Base-by-base conservation (phyloP, 2,329 filamentous ascomycete species). In the Clonostachys byssicola region DNA sequence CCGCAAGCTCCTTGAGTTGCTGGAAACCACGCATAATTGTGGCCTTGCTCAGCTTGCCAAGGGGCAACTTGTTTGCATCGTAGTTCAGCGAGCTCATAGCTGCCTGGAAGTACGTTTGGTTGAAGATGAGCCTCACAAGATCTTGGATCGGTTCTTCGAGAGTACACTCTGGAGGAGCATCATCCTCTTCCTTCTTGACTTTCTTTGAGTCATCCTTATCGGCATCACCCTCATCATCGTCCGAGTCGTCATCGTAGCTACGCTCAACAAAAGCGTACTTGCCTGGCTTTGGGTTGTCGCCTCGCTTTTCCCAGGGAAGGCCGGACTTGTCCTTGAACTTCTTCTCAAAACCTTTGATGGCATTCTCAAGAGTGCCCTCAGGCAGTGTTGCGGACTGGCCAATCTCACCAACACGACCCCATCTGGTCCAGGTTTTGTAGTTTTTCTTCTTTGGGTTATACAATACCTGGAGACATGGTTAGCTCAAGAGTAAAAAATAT, bases 241-340 rank as follows among this genome's bases (percentile, higher is more conserved):
- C 77, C 1, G 75, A 80, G 49, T 89, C 86, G 0, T 81, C 77
- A 43, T 86, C 81, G 60, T 95, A 95, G 59, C 80, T 87, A 40
- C 79, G 79, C 67, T 95, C 89, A 12, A 95, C 76, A 60, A 90
- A 95, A 4, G 86, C 85, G 58, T 95, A 95, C 59, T 88, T 85
- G 34, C 77, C 83, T 1, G 76, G 66, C 56, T 80, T 86, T 0
- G 88, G 83, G 3, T 75, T 63, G 0, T 74, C 65, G 3, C 63
- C 65, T 6, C 83, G 75, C 33, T 78, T 63, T 0, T 64, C 69
- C 81, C 83, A 86, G 0, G 55, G 7, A 17, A 81, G 61, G 1
- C 82, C 82, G 2, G 79, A 77, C 62, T 86, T 86, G 56, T 76
- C 71, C 48, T 74, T 79, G 64, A 86, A 86, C 56, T 84, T 83